Evolutionary conservation across 768 basidiomycete species (phyloP).

Genomic region (Russula sp.): DNA sequence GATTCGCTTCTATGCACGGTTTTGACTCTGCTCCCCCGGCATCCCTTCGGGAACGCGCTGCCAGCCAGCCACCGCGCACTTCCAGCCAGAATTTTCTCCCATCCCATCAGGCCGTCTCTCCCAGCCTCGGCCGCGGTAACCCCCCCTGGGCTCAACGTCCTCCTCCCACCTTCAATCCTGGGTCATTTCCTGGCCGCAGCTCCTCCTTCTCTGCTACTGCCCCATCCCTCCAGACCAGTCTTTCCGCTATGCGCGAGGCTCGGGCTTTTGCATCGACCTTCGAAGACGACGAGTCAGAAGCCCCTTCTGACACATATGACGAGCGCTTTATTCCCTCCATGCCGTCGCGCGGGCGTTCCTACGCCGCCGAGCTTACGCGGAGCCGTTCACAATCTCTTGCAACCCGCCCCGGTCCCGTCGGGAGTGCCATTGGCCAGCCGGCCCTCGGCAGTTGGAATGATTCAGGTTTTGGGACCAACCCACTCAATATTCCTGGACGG

Average conservation of each 20-base stretch:
- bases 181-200: constrained; percentile 57
- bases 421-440: constrained; percentile 44
- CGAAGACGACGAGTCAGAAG: constrained; percentile 77
- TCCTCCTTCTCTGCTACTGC: constrained; percentile 61
- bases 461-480: constrained; percentile 49
- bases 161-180: constrained; percentile 44
- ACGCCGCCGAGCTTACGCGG: constrained; percentile 60
- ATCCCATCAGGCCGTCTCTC: constrained; percentile 44
- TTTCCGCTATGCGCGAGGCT: constrained; percentile 64
- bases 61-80: constrained; percentile 64
- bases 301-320: constrained; percentile 50
- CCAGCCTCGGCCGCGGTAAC: constrained; percentile 48
- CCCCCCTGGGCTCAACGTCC: constrained; percentile 49
- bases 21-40: constrained; percentile 44
- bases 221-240: constrained; percentile 48
- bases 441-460: constrained; percentile 58
- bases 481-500: constrained; percentile 55
- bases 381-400: constrained; percentile 79
- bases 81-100: constrained; percentile 48
- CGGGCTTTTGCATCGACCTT: constrained; percentile 69
- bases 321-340: constrained; percentile 48
- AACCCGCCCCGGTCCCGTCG: constrained; percentile 52
- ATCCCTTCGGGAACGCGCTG: constrained; percentile 59
- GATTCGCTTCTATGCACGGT: constrained; percentile 48
- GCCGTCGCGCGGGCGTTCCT: constrained; percentile 52